Base-by-base conservation (phyloP, 208 protist species). In the Borovskyia barvae region DNA sequence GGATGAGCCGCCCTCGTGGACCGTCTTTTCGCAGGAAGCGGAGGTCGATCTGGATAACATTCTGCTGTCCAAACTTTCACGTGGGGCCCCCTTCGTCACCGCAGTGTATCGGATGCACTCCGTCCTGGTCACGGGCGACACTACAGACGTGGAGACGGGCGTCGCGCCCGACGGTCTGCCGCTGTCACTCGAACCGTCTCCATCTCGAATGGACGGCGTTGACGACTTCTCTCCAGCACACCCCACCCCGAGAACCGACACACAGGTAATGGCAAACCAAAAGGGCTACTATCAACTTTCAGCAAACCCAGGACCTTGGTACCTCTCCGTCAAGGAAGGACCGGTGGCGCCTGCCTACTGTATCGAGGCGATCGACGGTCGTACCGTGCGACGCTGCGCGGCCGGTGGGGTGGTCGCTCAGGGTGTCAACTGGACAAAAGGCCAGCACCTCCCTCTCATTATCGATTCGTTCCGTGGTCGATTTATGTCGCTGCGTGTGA, bases 231-330 rank as follows among this genome's bases (percentile, higher is more conserved):
- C n/a, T n/a, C n/a, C n/a, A n/a, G n/a, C n/a, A n/a, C n/a, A n/a
- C n/a, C 43, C 2, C 42, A 32, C 42, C 19, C 49, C 46, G 26
- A 53, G 53, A 75, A 78, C 73, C 7, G 96, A 98, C 69, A 99
- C 98, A 24, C 74, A 98, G 17, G 97, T 99, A 12, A 99, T 99
- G 97, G 66, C 77, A 15, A 97, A 97, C 61, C 59, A 53, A 29
- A 37, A 91, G 26, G 98, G 97, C 35, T 99, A 99, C 72, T 99
- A 98, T 66, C 98, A 99, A 82, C 82, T 99, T 6, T 89, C 97
- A 54, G 85, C 87, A 1, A 58, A 68, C 14, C 96, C 97, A 8
- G 97, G 95, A 35, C 41, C 95, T 25, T 98, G 85, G 82, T 60
- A 69, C 42, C 60, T 99, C 6, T 66, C 56, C 3, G 43, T 98